phyloP scores from a whole-genome alignment of 1,139 yeast species.

The Geotrichum aggregatum region DNA sequence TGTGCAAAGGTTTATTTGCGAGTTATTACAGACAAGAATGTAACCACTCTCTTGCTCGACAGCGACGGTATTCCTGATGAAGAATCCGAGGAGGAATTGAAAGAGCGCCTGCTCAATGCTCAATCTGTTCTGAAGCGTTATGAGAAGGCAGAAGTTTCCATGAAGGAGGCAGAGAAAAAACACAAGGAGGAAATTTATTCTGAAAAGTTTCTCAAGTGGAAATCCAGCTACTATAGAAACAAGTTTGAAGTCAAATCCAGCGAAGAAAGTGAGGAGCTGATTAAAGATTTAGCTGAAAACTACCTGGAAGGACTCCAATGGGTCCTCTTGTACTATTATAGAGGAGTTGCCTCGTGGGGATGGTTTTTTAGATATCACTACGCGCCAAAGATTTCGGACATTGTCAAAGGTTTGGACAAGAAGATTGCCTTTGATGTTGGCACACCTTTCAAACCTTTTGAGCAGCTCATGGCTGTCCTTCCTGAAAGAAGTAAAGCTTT shows the following conservation, averaged over 20 bases:
- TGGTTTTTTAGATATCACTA: conserved; percentile 90
- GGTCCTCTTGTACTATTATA: conserved; percentile 86
- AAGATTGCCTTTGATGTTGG: conserved; percentile 64
- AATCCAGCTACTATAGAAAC: conserved; percentile 70
- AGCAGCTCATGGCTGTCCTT: conserved; percentile 95
- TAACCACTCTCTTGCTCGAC: conserved; percentile 45
- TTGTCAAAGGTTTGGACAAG: conserved; percentile 62
- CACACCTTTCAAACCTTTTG: conserved; percentile 83
- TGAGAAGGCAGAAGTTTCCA: conserved; percentile 62
- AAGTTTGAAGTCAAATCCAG: conserved; percentile 65
- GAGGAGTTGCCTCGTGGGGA: conserved; percentile 90
- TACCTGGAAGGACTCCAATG: conserved; percentile 93
- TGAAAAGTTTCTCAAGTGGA: conserved; percentile 75
- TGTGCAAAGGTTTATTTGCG: conserved; percentile 30
- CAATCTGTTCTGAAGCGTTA: conserved; percentile 49
- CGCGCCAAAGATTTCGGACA: conserved; percentile 88
- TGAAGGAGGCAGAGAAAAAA: conserved; percentile 57
- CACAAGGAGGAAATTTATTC: conserved; percentile 65
- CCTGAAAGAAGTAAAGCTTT: conserved; percentile 86
- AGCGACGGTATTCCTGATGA: conserved; percentile 68
- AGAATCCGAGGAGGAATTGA: conserved; percentile 55
- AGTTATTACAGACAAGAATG: conserved; percentile 27
- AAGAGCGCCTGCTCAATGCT: conserved; percentile 30
- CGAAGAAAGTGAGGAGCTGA: conserved; percentile 44
- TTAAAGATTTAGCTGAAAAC: conserved; percentile 65